Conservation (phyloP, 1,284 basidiomycete genomes). For the Sanghuangporus baumii region DNA sequence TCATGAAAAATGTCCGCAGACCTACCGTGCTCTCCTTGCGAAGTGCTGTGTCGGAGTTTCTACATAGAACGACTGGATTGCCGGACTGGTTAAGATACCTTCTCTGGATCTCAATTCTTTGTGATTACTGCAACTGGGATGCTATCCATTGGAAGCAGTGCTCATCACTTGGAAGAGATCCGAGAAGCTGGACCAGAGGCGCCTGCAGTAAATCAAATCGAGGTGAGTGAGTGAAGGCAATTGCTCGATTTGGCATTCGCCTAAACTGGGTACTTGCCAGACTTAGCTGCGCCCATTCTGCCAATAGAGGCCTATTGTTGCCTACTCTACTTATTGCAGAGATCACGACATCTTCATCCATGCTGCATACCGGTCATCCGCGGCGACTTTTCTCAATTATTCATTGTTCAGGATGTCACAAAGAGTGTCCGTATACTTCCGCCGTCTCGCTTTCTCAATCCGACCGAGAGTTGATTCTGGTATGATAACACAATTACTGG, state of each 20-base stretch:
- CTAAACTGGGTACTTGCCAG: not conserved
- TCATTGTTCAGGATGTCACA: slow-evolving; percentile 36
- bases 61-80: slow-evolving; percentile 47
- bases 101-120: not conserved
- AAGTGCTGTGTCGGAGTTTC: slow-evolving; percentile 43
- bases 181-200: slow-evolving; percentile 31
- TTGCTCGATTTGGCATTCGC: not conserved
- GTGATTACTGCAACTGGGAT: not conserved
- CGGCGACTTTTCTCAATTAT: slow-evolving; percentile 37
- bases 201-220: slow-evolving; percentile 45
- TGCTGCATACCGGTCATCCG: slow-evolving; percentile 47
- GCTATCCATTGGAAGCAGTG: slow-evolving; percentile 28
- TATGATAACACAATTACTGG: slow-evolving; percentile 34
- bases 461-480: slow-evolving; percentile 25
- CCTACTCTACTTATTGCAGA: slow-evolving; percentile 36
- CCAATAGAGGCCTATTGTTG: slow-evolving; percentile 45
- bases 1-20: slow-evolving; percentile 33
- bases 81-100: slow-evolving; percentile 41
- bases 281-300: slow-evolving; percentile 47
- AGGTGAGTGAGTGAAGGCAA: slow-evolving; percentile 22
- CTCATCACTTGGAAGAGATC: slow-evolving; percentile 46
- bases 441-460: not conserved
- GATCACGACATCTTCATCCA: slow-evolving; percentile 40
- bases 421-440: slow-evolving; percentile 31
- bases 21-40: slow-evolving; percentile 37